Evolutionary conservation across 2,329 filamentous ascomycete genomes (phyloP), one percentile per base, ranked within the genome.

Genomic region (Pleoardoris graminearum): DNA sequence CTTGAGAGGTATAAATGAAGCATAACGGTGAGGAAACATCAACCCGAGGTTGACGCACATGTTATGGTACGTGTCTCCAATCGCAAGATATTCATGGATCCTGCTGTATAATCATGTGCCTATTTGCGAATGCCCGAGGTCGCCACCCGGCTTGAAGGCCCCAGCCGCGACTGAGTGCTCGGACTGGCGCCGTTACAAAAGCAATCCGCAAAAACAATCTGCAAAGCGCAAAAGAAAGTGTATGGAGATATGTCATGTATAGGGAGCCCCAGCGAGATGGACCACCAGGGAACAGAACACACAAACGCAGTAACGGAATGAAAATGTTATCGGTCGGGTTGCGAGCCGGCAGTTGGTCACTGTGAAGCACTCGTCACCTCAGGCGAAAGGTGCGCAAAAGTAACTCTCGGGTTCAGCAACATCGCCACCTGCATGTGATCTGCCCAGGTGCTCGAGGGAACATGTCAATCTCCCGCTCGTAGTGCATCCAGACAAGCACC

Each of bases 1-100:
- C n/a, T n/a, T n/a, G n/a, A n/a, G n/a, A n/a, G n/a, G n/a, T n/a
- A n/a, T n/a, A n/a, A n/a, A n/a, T n/a, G n/a, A n/a, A n/a, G n/a
- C 27, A 29, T 30, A 14, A 19, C 23, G 23, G 23, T 16, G 29
- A 22, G 22, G 16, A 23, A 16, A 22, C 17, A 16, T 16, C 33
- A 8, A 37, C 19, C 36, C 19, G 19, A 35, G 29, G 27, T 25
- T 23, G 29, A 14, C 42, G 30, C 39, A 55, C n/a, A 53, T 27
- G 44, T 32, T 21, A n/a, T 17, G 4, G 44, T 49, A 59, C 56
- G 56, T 59, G 56, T 59, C 45, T 52, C 55, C 55, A 58, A 53
- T 58, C 47, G 51, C 25, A 29, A 25, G 2, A 33, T 16, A 11
- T 42, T 27, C 42, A 22, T 23, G 21, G 14, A 38, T 14, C 14